Base-by-base conservation (phyloP, 2,329 filamentous ascomycete genomes). In the Talaromyces marneffei region DNA sequence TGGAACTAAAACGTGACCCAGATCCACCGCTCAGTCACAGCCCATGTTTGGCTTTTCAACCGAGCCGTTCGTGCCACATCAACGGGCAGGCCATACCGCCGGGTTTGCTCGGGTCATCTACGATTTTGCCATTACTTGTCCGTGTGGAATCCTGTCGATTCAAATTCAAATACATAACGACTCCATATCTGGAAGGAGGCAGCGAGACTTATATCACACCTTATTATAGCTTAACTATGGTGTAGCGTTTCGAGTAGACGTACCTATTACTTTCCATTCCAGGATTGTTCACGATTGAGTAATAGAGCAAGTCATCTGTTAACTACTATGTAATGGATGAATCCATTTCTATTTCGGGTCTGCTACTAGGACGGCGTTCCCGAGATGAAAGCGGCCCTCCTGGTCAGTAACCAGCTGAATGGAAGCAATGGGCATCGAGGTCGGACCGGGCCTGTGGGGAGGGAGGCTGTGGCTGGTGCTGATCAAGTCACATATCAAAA, bases 31-130 rank as follows among this genome's bases (percentile, higher is more conserved):
- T 31, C n/a, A 31, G 50, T 55, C 52, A 46, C 52, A 55, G 39
- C 33, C 31, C 53, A 27, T 57, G 18, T 44, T 61, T 53, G 27
- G 50, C 44, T 29, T 29, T 33, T 44, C 58, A 53, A 42, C 33
- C 25, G 54, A 50, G 54, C 54, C 42, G 56, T 59, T 62, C 44
- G 60, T 57, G 39, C 39, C 55, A 42, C 57, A 59, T 39, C 9
- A 27, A 59, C 44, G 44, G 44, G 42, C 29, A 16, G 42, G 31
- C 57, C 57, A 39, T 27, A 29, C n/a, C 33, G 23, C 44, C 57
- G 57, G 57, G 33, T 14, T 53, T 59, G 7, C 57, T 59, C 57
- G 57, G 57, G 35, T 44, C 33, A 23, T 27, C 25, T 42, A 52
- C 7, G 48, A 52, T 33, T 52, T 52, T 27, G 23, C 40, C 23